Base-by-base conservation (phyloP, 2,329 filamentous ascomycete genomes). In the Epichloe aotearoae region DNA sequence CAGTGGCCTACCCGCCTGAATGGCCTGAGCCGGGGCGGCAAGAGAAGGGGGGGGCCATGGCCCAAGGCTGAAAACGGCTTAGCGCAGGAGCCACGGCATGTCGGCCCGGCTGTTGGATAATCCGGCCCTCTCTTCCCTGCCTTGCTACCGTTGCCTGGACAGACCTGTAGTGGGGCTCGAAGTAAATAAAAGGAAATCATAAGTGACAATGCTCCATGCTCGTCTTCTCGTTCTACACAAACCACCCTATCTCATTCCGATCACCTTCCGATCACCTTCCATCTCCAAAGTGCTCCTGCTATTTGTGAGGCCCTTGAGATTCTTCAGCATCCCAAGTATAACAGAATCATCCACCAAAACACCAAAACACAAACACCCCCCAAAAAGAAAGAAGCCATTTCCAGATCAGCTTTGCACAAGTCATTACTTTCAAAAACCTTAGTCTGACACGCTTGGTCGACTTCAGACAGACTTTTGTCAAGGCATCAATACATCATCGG, bases 401-500 rank as follows among this genome's bases (percentile, higher is more conserved):
- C 20, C 12, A 37, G 74, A 73, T 70, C 64, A 66, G 71, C 65
- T 70, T 69, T 65, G 53, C 57, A 17, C 37, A 17, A 30, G 41
- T 58, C 56, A 33, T 47, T 64, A 67, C 69, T 66, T 69, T 71
- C 56, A 71, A 30, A 30, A 10, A 30, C 23, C 30, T 8, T 26
- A 40, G 71, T 73, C 34, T 46, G 45, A 30, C 34, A 20, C 33
- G 45, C 45, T 76, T 70, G 70, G 60, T 65, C 64, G 64, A 52
- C 66, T 72, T 72, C 67, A 50, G 54, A 51, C 54, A 53, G 48
- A 54, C 71, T 66, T 69, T 65, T 53, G 62, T 62, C 57, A 70
- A 72, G 67, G 64, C 68, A 53, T 54, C 33, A 59, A 68, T 74
- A 70, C 67, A 71, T 53, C 64, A 72, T 75, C 70, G 68, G 74